These are phyloP conservation scores for Fermentozyma sake DNA, from an alignment of 1,139 yeast genomes.

Conservation along the genomic window DNA sequence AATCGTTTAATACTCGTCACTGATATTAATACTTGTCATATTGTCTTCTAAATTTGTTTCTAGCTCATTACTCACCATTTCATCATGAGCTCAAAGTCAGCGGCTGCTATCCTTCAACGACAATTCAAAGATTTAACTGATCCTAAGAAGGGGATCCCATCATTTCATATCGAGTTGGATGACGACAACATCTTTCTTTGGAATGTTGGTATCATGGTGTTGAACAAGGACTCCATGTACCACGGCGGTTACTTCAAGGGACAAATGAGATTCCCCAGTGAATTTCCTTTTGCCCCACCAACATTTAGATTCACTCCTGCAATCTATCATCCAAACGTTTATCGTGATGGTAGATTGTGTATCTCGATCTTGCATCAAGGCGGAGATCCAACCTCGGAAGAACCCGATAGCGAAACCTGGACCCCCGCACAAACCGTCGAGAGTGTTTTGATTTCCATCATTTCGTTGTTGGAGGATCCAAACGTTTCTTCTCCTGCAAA, in stretches of 20 bases:
- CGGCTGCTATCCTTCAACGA: constrained; percentile 83
- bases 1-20: too few relatives aligned
- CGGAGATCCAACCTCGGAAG: constrained; percentile 86
- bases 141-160: constrained; percentile 88
- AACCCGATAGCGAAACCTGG: constrained; percentile 93
- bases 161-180: constrained; percentile 82
- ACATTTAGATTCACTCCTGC: constrained; percentile 91
- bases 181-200: constrained; percentile 89
- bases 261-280: constrained; percentile 87
- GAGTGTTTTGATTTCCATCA: constrained; percentile 81
- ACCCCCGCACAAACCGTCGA: constrained; percentile 96
- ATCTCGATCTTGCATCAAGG: constrained; percentile 87
- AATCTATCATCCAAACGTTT: constrained; percentile 91
- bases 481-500: constrained; percentile 92
- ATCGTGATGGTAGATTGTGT: constrained; percentile 88
- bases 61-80: neutral
- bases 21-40: too few relatives aligned
- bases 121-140: constrained; percentile 92
- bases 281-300: constrained; percentile 91
- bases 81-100: constrained; percentile 45
- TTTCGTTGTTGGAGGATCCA: constrained; percentile 88
- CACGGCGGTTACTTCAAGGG: constrained; percentile 97
- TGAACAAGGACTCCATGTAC: constrained; percentile 83
- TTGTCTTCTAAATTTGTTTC: too few relatives aligned
- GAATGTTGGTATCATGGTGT: constrained; percentile 92